These are phyloP conservation scores for Metschnikowia kofuensis DNA, from an alignment of 805 yeast species.

Conservation along the genomic window DNA sequence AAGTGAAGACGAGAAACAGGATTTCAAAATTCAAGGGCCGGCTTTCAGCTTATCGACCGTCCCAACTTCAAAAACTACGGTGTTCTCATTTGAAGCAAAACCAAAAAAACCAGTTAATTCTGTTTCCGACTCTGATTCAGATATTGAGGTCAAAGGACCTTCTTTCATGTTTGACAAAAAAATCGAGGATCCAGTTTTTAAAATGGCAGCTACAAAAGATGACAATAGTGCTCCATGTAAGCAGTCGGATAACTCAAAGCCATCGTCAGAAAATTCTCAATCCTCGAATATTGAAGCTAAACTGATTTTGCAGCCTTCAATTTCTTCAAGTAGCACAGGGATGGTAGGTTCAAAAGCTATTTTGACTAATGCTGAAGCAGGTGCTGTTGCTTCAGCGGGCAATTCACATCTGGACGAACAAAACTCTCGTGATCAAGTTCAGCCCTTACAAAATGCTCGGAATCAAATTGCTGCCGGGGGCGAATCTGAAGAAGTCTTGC, in stretches of 20 bases:
- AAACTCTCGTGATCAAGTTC: no score
- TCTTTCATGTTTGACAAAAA: constrained; percentile 47
- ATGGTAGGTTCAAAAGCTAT: no score
- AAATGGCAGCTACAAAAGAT: background rate
- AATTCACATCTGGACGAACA: no score
- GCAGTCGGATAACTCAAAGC: background rate
- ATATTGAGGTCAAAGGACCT: constrained; percentile 72
- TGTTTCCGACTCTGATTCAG: constrained; percentile 57
- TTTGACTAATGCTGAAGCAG: no score
- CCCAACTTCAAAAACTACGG: constrained; percentile 32
- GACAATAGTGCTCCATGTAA: no score
- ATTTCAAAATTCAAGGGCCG: constrained; percentile 33
- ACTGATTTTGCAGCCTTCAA: no score
- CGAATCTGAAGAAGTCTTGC: constrained; percentile 67
- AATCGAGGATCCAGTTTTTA: constrained; percentile 35
- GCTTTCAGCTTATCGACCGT: constrained; percentile 28
- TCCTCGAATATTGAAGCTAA: no score
- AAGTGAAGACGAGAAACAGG: constrained; percentile 22
- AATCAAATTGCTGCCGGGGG: constrained; percentile 62
- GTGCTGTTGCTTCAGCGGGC: no score
- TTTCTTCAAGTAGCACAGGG: no score
- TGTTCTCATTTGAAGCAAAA: constrained; percentile 35
- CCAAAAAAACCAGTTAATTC: constrained; percentile 17
- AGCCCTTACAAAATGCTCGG: background rate
- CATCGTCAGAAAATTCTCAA: no score